These are phyloP conservation scores for Zygosaccharomyces pseudobailii DNA, from an alignment of 1,139 yeast species.

Conservation along the genomic window DNA sequence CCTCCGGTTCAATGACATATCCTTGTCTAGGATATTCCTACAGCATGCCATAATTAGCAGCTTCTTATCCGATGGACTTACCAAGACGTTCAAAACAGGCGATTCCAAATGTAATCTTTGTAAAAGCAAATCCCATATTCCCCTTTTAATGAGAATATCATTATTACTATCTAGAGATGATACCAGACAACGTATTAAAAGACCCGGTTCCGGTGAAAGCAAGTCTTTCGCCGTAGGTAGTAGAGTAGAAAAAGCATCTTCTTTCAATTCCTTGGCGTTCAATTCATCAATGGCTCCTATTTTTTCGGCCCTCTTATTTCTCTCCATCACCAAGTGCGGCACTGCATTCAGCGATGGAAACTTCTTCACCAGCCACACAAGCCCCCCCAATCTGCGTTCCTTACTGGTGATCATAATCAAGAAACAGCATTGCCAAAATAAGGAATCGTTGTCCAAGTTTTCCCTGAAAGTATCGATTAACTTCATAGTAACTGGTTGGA, in stretches of 20 bases:
- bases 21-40: slow-evolving; percentile 66
- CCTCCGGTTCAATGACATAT: slow-evolving; percentile 90
- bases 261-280: slow-evolving; percentile 18
- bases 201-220: slow-evolving; percentile 72
- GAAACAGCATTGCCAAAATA: slow-evolving; percentile 84
- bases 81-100: slow-evolving; percentile 46
- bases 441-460: slow-evolving; percentile 60
- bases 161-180: slow-evolving; percentile 59
- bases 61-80: slow-evolving; percentile 51
- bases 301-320: slow-evolving; percentile 14
- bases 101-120: slow-evolving; percentile 63
- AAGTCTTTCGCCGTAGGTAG: slow-evolving; percentile 58
- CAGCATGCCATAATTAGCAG: slow-evolving; percentile 60
- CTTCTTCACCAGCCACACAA: slow-evolving; percentile 65
- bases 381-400: slow-evolving; percentile 77
- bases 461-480: slow-evolving; percentile 57
- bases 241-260: slow-evolving; percentile 27
- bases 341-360: slow-evolving; percentile 52
- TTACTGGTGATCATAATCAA: slow-evolving; percentile 70
- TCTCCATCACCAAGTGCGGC: slow-evolving; percentile 27
- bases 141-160: slow-evolving; percentile 73
- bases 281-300: slow-evolving; percentile 6
- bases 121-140: slow-evolving; percentile 76
- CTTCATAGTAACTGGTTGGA: slow-evolving; percentile 55
- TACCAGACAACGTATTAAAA: slow-evolving; percentile 68